phyloP scores from a whole-genome alignment of 768 basidiomycete species.

The Boletus barrowsii region DNA sequence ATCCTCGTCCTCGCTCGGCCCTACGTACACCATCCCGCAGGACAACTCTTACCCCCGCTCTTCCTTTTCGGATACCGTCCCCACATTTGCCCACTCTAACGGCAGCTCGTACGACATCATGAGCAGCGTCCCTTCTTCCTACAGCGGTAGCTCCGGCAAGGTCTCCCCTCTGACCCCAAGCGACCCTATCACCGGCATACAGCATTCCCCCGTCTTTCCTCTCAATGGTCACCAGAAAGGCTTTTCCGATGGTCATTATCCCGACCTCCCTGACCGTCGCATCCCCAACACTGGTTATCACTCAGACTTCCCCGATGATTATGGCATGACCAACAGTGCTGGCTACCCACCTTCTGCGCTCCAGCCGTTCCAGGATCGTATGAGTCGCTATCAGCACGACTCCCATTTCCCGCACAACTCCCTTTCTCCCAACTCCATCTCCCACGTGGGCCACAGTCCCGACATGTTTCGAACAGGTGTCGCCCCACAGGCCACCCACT shows the following conservation, averaged over 20 bases:
- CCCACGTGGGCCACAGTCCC: slow-evolving; percentile 49
- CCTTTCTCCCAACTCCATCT: slow-evolving; percentile 38
- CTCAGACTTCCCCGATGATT: slow-evolving; percentile 65
- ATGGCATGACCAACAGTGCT: slow-evolving; percentile 45
- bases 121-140: slow-evolving; percentile 58
- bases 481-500: slow-evolving; percentile 67
- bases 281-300: slow-evolving; percentile 50
- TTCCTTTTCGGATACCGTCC: slow-evolving; percentile 58
- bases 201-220: slow-evolving; percentile 53
- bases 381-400: slow-evolving; percentile 55
- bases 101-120: slow-evolving; percentile 64
- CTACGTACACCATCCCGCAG: slow-evolving; percentile 49
- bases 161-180: slow-evolving; percentile 72
- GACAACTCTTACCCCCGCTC: slow-evolving; percentile 59
- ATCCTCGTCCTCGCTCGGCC: slow-evolving; percentile 66
- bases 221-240: slow-evolving; percentile 47
- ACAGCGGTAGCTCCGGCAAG: slow-evolving; percentile 60
- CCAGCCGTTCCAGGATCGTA: slow-evolving; percentile 58
- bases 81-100: slow-evolving; percentile 52
- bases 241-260: slow-evolving; percentile 51
- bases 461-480: slow-evolving; percentile 63
- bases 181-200: slow-evolving; percentile 58
- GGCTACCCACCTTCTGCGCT: slow-evolving; percentile 49
- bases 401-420: slow-evolving; percentile 47
- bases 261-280: slow-evolving; percentile 62